These are phyloP conservation scores for Aspergillus aculeatinus DNA, from an alignment of 2,329 filamentous ascomycete species.

Conservation along the genomic window DNA sequence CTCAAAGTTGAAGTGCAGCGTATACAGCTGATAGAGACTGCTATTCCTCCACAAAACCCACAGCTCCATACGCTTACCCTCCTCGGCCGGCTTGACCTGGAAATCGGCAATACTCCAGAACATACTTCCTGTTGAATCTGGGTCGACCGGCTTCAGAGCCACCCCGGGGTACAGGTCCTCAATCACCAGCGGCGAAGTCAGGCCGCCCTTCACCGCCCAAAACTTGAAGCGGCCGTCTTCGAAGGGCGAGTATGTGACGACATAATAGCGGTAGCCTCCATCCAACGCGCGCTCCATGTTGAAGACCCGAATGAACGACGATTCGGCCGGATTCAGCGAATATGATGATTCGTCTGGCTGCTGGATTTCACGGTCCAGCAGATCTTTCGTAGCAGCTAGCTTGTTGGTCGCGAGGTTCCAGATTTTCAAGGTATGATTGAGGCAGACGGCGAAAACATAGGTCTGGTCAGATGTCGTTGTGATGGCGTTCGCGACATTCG, in stretches of 20 bases:
- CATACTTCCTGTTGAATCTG: slow-evolving; percentile 63
- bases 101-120: slow-evolving; percentile 82
- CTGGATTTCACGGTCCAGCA: slow-evolving; percentile 67
- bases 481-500: slow-evolving; percentile 46
- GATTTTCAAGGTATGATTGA: slow-evolving; percentile 84
- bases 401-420: slow-evolving; percentile 86
- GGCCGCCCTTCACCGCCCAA: slow-evolving; percentile 71
- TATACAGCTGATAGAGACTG: slow-evolving; percentile 71
- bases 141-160: slow-evolving; percentile 64
- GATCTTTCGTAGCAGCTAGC: slow-evolving; percentile 72
- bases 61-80: slow-evolving; percentile 59
- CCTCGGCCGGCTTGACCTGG: slow-evolving; percentile 55
- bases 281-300: slow-evolving; percentile 53
- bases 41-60: slow-evolving; percentile 88
- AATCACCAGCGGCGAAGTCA: slow-evolving; percentile 58
- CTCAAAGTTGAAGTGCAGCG: slow-evolving; percentile 69
- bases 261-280: slow-evolving; percentile 54
- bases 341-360: slow-evolving; percentile 70
- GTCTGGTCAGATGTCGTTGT: slow-evolving; percentile 47
- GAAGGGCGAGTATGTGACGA: slow-evolving; percentile 84
- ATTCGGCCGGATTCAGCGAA: slow-evolving; percentile 75
- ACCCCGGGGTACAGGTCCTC: slow-evolving; percentile 68
- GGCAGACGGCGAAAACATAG: slow-evolving; percentile 72
- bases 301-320: slow-evolving; percentile 72
- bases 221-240: slow-evolving; percentile 92